Evolutionary conservation across 2,329 filamentous ascomycete species (phyloP).

Genomic region (Monosporascus sp.): DNA sequence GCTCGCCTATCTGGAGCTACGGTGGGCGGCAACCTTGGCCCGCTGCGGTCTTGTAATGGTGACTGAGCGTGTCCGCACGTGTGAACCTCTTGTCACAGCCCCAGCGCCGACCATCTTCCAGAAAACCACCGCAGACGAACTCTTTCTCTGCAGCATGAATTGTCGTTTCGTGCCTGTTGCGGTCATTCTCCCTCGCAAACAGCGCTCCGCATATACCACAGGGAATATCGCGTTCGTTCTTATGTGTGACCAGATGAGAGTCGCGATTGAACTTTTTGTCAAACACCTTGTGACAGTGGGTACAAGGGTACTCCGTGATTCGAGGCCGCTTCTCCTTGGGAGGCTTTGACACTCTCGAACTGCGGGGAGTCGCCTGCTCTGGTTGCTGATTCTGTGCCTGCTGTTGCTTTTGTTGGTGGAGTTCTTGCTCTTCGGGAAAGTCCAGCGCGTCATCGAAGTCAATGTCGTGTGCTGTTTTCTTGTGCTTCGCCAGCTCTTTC

Average conservation of each 20-base stretch:
- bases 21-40: not conserved
- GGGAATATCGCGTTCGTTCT: not conserved
- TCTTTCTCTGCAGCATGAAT: not conserved
- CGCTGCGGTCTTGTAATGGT: conserved; percentile 1
- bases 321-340: not conserved
- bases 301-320: conserved; percentile 1
- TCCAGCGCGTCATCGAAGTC: not conserved
- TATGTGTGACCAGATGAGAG: conserved; percentile 1
- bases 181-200: not conserved
- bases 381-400: too few relatives aligned
- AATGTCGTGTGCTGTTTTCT: not conserved
- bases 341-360: not conserved
- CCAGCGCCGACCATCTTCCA: conserved; percentile 1
- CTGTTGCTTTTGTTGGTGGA: not conserved
- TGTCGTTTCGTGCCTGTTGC: not conserved
- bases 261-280: not conserved
- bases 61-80: conserved; percentile 1
- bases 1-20: too few relatives aligned
- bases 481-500: conserved; percentile 1
- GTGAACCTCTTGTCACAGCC: conserved; percentile 2
- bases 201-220: not conserved
- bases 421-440: conserved; percentile 1
- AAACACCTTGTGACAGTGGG: conserved; percentile 1
- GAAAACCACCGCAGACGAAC: conserved; percentile 1
- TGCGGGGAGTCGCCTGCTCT: too few relatives aligned